phyloP scores from a whole-genome alignment of 768 basidiomycete genomes.

The Suillus subluteus region DNA sequence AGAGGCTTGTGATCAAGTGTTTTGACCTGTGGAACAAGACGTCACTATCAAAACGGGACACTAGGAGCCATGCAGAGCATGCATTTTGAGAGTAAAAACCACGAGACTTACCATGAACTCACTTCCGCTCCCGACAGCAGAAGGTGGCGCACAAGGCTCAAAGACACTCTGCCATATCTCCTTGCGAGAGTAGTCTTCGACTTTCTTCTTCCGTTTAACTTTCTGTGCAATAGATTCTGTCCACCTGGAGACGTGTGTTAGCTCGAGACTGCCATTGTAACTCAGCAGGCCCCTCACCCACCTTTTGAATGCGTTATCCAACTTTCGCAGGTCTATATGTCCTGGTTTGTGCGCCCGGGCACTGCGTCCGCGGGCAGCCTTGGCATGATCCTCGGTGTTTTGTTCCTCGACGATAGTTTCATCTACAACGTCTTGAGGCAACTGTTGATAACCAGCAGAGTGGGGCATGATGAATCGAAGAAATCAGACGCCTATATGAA shows the following conservation, averaged over 20 bases:
- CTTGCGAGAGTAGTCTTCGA: conserved; percentile 62
- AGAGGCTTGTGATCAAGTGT: conserved; percentile 81
- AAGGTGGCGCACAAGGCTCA: conserved; percentile 57
- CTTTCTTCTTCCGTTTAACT: conserved; percentile 79
- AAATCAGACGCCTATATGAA: background rate
- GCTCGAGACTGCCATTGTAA: conserved; percentile 4
- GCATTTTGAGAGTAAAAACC: background rate
- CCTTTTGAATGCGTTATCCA: conserved; percentile 87
- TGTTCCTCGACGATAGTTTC: conserved; percentile 39
- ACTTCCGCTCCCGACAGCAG: conserved; percentile 33
- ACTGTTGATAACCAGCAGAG: conserved; percentile 49
- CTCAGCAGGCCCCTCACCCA: conserved; percentile 27
- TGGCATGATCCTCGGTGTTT: conserved; percentile 17
- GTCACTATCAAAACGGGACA: conserved; percentile 8
- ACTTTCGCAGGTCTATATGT: conserved; percentile 76
- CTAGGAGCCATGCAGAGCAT: conserved; percentile 1
- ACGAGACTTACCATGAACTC: conserved; percentile 21
- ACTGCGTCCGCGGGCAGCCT: conserved; percentile 31
- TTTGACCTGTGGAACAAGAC: conserved; percentile 53
- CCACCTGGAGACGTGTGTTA: conserved; percentile 54
- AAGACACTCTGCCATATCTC: conserved; percentile 84
- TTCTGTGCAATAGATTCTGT: conserved; percentile 86
- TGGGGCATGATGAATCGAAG: conserved; percentile 40
- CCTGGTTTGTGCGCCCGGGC: conserved; percentile 49
- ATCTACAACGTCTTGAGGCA: conserved; percentile 46